These are phyloP conservation scores for Paulownia fortunei DNA, from an alignment of 257 asterid species.

Conservation along the genomic window DNA sequence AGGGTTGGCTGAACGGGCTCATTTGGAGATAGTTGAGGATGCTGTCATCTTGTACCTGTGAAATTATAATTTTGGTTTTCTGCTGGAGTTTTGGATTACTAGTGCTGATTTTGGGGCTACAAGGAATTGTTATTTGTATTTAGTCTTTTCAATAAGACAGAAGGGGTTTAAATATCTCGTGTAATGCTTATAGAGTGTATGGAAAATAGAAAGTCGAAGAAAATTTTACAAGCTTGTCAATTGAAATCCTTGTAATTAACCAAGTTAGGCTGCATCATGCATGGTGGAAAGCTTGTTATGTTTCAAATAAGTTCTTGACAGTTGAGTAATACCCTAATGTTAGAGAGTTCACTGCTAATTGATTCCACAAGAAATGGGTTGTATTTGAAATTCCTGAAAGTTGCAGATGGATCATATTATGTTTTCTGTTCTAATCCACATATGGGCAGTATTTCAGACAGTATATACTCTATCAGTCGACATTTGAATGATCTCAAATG, in stretches of 20 bases:
- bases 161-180: background rate
- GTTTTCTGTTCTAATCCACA: background rate
- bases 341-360: background rate
- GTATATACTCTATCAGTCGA: background rate
- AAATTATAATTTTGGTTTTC: conserved; percentile 3
- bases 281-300: background rate
- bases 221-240: background rate
- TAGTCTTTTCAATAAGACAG: background rate
- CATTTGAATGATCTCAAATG: background rate
- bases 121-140: background rate
- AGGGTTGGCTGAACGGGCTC: conserved; percentile 10
- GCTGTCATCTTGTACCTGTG: background rate
- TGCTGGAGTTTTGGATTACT: background rate
- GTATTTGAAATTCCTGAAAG: background rate
- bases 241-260: background rate
- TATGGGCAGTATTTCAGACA: background rate
- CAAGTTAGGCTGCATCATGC: conserved; percentile 3
- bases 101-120: background rate
- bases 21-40: background rate
- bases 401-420: background rate
- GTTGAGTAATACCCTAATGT: background rate
- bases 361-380: background rate
- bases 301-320: background rate
- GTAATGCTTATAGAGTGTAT: background rate
- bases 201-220: background rate